Evolutionary conservation across 176 grass and related monocot genomes (phyloP).

Genomic region (Alloteropsis semialata): DNA sequence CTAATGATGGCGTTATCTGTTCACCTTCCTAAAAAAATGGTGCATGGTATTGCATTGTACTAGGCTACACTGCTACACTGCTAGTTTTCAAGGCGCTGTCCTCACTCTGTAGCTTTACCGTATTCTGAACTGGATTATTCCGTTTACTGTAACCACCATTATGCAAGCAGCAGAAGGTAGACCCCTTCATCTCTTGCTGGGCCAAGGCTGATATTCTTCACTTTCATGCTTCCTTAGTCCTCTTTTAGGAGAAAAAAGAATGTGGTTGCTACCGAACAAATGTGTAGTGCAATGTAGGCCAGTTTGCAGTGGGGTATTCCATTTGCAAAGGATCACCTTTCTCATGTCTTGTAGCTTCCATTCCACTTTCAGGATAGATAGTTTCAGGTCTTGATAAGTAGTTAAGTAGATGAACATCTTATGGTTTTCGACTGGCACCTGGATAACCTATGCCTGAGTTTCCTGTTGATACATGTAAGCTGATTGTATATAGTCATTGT

Average conservation of each 20-base stretch:
- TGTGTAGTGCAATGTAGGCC: conserved; percentile 24
- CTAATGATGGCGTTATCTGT: background rate
- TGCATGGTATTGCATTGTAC: background rate
- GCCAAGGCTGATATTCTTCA: conserved; percentile 34
- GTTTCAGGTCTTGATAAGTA: conserved; percentile 17
- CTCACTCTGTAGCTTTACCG: background rate
- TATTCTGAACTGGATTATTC: conserved; percentile 32
- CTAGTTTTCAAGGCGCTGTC: conserved; percentile 12
- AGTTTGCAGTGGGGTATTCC: conserved; percentile 43
- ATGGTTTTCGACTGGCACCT: conserved; percentile 4
- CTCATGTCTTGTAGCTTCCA: conserved; percentile 22
- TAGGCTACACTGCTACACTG: background rate
- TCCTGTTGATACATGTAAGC: conserved; percentile 9
- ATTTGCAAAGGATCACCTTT: conserved; percentile 34
- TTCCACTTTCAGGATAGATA: conserved; percentile 6
- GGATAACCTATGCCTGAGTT: conserved; percentile 3
- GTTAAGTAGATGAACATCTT: background rate
- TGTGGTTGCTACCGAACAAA: conserved; percentile 37
- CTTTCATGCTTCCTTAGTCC: conserved; percentile 14
- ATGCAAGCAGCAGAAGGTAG: conserved; percentile 26
- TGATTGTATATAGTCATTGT: conserved; percentile 18
- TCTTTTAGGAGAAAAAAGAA: conserved; percentile 32
- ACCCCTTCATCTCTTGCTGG: conserved; percentile 34
- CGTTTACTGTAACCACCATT: conserved; percentile 29
- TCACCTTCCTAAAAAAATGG: background rate